Conservation (phyloP, 78 protist genomes). For the Trichosphaerium sp. region DNA sequence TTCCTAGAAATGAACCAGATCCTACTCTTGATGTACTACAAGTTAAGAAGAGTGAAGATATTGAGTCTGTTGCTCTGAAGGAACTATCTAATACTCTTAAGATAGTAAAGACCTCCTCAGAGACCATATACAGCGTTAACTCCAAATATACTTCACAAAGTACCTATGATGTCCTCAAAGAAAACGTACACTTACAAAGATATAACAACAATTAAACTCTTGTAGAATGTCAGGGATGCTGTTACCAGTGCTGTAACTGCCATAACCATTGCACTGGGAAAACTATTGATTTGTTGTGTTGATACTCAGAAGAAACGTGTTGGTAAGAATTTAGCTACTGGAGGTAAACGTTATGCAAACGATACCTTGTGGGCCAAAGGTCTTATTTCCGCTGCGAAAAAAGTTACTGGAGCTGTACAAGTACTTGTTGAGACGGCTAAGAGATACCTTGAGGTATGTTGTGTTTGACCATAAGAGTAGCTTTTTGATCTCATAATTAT, state of each 20-base stretch:
- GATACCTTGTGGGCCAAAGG: slow-evolving; percentile 61
- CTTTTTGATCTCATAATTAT: no score
- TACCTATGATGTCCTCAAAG: slow-evolving; percentile 16
- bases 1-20: no score
- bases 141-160: slow-evolving; percentile 25
- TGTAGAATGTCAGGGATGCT: slow-evolving; percentile 44
- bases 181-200: no score
- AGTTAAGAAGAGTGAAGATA: slow-evolving; percentile 44
- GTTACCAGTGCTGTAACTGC: slow-evolving; percentile 46
- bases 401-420: slow-evolving; percentile 51
- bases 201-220: no score
- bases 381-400: slow-evolving; percentile 46
- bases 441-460: no score
- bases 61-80: slow-evolving; percentile 48
- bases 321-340: slow-evolving; percentile 12
- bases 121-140: slow-evolving; percentile 25
- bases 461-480: no score
- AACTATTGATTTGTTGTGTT: slow-evolving; percentile 29
- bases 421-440: slow-evolving; percentile 36
- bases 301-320: slow-evolving; percentile 37
- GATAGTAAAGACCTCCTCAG: slow-evolving; percentile 39
- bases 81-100: slow-evolving; percentile 34
- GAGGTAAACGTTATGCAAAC: slow-evolving; percentile 20
- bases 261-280: slow-evolving; percentile 38
- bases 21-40: no score